Base-by-base conservation (phyloP, 139 green algal genomes). In the Asterochloris erici region DNA sequence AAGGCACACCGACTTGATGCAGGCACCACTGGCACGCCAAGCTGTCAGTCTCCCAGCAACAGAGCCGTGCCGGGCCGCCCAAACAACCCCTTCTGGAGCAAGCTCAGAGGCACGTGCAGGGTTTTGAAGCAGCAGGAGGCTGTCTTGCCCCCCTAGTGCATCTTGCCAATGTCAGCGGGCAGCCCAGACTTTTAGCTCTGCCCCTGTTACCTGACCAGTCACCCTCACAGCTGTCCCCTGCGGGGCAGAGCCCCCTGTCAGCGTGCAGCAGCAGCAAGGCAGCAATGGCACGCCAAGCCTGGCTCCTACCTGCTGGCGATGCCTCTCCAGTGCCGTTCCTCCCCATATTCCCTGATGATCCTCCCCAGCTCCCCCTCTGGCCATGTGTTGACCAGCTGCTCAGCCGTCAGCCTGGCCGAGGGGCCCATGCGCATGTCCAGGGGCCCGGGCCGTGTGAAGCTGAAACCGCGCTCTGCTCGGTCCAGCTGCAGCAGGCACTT, bases 381-480 rank as follows among this genome's bases (percentile, higher is more conserved):
- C 89, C 91, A 97, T 24, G 79, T 88, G 88, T 99, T 99, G 0
- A 99, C 86, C 16, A 97, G 84, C 47, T 94, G 88, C 74, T 91
- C 92, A 2, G 96, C 96, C 26, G 86, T 95, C 27, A 92, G 64
- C 26, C 9, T 6, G 11, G 83, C 83, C n/a, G 62, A 63, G 17
- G 62, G 24, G 28, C 66, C 93, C 94, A 99, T 98, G 74, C 97
- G 90, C 97, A 99, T 99, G 85, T 98, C 95, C 77, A 98, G 80
- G 13, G 90, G 89, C 0, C 87, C 89, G 16, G 93, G 90, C 4
- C 86, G 83, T 69, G 94, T 87, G 81, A 97, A 98, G 69, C 85
- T 94, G 87, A 99, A 99, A 24, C 96, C 96, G 4, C 95, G 87
- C 26, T 90, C 89, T 15, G 92, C 83, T 1, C 83, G 87, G 86